Conservation (phyloP, 2,329 filamentous ascomycete genomes). For the Atkinsonella texensis region DNA sequence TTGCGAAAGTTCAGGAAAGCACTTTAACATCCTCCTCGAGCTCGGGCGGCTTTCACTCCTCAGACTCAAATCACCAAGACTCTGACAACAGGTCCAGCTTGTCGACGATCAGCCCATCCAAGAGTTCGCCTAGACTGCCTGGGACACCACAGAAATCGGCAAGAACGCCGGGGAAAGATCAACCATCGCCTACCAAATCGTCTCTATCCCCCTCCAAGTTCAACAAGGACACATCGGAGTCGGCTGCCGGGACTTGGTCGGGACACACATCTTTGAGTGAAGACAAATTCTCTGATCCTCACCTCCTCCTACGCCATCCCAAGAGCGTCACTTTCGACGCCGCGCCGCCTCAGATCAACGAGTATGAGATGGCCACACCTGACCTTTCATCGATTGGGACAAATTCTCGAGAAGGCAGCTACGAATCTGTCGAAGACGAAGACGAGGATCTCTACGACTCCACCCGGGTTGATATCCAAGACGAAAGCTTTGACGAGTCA, state of each 20-base stretch:
- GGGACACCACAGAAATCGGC: conserved; percentile 15
- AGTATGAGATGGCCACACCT: conserved; percentile 96
- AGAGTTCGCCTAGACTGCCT: conserved; percentile 9
- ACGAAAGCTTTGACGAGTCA: conserved; percentile 92
- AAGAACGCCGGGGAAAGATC: conserved; percentile 53
- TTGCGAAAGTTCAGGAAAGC: conserved; percentile 66
- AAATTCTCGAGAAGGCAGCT: conserved; percentile 85
- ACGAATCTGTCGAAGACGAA: conserved; percentile 68
- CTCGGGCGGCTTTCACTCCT: conserved; percentile 39
- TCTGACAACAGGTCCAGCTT: conserved; percentile 35
- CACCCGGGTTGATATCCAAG: conserved; percentile 29
- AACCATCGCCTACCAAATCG: conserved; percentile 75
- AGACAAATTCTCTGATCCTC: conserved; percentile 49
- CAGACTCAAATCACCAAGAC: conserved; percentile 28
- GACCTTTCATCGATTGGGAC: conserved; percentile 88
- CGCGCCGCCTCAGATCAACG: conserved; percentile 85
- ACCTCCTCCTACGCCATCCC: conserved; percentile 65
- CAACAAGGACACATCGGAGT: conserved; percentile 59
- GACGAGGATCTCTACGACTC: conserved; percentile 48
- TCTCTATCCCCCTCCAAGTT: conserved; percentile 61
- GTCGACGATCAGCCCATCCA: conserved; percentile 20
- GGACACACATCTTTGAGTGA: conserved; percentile 50
- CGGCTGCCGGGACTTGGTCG: conserved; percentile 55
- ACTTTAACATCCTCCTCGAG: conserved; percentile 51
- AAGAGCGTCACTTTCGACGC: conserved; percentile 98